phyloP scores from a whole-genome alignment of 2,329 filamentous ascomycete species.

The Sporothrix sp. region DNA sequence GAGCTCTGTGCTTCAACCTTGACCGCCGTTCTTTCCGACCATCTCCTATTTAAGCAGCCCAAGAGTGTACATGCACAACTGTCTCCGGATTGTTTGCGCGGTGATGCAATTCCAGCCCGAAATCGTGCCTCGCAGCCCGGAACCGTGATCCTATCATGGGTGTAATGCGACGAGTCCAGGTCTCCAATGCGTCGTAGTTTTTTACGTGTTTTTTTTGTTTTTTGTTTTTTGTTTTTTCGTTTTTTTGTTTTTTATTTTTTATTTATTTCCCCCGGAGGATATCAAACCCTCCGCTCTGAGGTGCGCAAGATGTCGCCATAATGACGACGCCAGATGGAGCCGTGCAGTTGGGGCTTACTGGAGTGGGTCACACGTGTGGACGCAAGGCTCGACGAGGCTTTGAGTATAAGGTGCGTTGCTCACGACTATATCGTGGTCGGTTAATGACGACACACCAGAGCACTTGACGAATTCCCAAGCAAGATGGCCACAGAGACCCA shows the following conservation, averaged over 20 bases:
- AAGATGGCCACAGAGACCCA: conserved; percentile 10
- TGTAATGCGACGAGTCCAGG: no score
- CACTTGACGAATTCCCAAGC: not conserved
- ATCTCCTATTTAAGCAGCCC: no score
- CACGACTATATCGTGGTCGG: not conserved
- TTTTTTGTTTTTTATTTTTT: not conserved
- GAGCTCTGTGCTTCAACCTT: no score
- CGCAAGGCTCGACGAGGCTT: no score
- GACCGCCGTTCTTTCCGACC: not conserved
- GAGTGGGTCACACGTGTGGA: not conserved
- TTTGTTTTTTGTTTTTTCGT: not conserved
- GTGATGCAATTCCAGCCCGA: conserved; percentile 12
- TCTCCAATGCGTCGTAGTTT: no score
- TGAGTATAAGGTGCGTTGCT: not conserved
- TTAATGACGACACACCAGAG: not conserved
- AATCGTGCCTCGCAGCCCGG: conserved; percentile 14
- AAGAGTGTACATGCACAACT: no score
- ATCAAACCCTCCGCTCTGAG: conserved; percentile 15
- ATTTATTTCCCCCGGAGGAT: conserved; percentile 2
- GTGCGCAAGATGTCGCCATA: conserved; percentile 16
- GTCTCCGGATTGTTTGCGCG: not conserved
- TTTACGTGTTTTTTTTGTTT: no score
- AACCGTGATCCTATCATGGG: no score
- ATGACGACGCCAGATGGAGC: conserved; percentile 6
- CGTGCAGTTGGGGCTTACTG: no score